Evolutionary conservation across 257 asterid genomes (phyloP).

Genomic region (Nicotiana tabacum): DNA sequence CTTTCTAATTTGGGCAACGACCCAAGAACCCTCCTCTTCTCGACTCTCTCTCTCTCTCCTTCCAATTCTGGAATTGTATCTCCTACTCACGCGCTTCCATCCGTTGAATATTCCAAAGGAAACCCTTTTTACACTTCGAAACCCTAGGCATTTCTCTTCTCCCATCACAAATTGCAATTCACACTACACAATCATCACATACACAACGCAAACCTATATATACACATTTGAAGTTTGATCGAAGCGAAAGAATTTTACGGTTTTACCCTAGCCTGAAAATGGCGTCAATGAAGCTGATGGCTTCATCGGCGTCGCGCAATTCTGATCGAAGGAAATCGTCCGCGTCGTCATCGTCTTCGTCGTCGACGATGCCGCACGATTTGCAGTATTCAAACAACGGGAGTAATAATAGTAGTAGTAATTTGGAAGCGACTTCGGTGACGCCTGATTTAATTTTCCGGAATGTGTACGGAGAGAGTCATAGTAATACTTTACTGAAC

Average conservation of each 20-base stretch:
- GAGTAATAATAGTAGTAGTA: slow-evolving; percentile 3
- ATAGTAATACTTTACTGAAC: slow-evolving; percentile 33
- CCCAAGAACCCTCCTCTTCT: no score
- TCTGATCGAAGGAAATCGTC: slow-evolving; percentile 28
- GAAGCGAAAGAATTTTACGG: neutral
- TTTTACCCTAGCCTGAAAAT: slow-evolving; percentile 1
- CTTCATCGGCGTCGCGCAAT: slow-evolving; percentile 28
- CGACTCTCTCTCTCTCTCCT: no score
- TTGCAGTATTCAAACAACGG: neutral
- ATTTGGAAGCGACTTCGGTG: slow-evolving; percentile 18
- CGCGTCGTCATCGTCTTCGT: slow-evolving; percentile 8
- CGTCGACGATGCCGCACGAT: slow-evolving; percentile 8
- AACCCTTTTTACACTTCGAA: neutral
- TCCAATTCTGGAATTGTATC: neutral
- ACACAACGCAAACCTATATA: neutral
- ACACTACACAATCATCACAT: slow-evolving; percentile 12
- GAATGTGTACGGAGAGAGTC: slow-evolving; percentile 19
- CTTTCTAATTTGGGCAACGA: no score
- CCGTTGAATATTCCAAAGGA: neutral
- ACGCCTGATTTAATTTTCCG: slow-evolving; percentile 18
- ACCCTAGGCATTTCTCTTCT: slow-evolving; percentile 12
- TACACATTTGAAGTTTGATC: neutral
- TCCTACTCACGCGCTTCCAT: neutral
- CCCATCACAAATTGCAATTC: neutral
- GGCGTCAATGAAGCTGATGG: slow-evolving; percentile 36